These are phyloP conservation scores for Vanrija sp. DNA, from an alignment of 1,284 basidiomycete genomes.

Conservation along the genomic window DNA sequence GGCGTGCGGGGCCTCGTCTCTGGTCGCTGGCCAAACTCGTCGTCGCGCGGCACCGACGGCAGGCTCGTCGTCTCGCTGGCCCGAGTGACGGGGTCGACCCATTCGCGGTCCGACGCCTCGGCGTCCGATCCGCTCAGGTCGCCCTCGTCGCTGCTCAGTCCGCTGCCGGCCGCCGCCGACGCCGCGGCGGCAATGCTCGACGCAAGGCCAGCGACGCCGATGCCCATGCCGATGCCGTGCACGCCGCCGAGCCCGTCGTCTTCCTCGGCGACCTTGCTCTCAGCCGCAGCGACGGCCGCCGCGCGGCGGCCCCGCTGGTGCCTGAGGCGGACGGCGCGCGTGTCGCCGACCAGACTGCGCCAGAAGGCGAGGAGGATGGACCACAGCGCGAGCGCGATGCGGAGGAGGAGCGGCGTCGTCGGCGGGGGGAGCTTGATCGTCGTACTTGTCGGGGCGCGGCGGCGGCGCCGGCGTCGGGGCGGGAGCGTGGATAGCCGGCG, in stretches of 20 bases:
- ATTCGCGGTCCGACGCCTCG: slow-evolving; percentile 22
- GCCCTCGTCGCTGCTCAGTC: slow-evolving; percentile 13
- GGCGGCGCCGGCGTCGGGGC: background rate
- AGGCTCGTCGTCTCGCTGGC: slow-evolving; percentile 23
- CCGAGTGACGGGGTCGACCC: slow-evolving; percentile 45
- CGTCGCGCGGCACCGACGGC: slow-evolving; percentile 15
- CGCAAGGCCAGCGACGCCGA: background rate
- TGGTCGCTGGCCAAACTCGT: slow-evolving; percentile 23
- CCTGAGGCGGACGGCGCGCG: slow-evolving; percentile 28
- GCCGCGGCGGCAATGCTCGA: background rate
- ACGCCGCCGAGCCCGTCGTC: no score
- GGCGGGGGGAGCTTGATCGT: slow-evolving; percentile 41
- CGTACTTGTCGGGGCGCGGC: slow-evolving; percentile 20
- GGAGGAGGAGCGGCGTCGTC: slow-evolving; percentile 37
- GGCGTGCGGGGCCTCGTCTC: no score
- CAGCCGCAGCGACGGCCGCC: no score
- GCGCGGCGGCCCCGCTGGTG: slow-evolving; percentile 3
- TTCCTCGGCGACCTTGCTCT: no score
- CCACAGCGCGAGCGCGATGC: slow-evolving; percentile 41
- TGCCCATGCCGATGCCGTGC: no score
- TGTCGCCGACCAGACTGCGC: slow-evolving; percentile 43
- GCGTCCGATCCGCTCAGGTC: slow-evolving; percentile 8
- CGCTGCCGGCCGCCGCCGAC: background rate
- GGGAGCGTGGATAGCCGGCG: slow-evolving; percentile 6
- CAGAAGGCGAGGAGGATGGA: slow-evolving; percentile 42